A percentile compares a stretch with the other conserved stretches of the same genome.
phyloP scores from a whole-genome alignment of 2,329 filamentous ascomycete genomes.

The Fusarium hostae region DNA sequence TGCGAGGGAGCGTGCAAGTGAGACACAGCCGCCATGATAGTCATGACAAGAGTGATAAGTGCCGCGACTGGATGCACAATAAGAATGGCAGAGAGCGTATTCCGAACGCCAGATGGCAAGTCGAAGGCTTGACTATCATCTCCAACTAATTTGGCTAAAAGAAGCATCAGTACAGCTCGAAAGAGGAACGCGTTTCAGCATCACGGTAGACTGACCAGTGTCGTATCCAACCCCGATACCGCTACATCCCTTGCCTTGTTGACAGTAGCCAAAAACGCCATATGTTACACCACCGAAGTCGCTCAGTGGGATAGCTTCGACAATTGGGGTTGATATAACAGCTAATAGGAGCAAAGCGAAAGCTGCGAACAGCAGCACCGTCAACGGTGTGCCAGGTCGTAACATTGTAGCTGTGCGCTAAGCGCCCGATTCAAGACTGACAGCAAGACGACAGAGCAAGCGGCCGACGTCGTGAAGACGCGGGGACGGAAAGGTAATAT shows the following conservation, averaged over 20 bases:
- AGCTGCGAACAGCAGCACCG: constrained; percentile 84
- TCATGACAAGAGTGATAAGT: constrained; percentile 84
- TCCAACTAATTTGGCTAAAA: constrained; percentile 40
- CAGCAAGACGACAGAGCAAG: constrained; percentile 19
- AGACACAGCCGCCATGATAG: constrained; percentile 80
- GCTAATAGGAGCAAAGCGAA: constrained; percentile 88
- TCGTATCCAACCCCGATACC: constrained; percentile 85
- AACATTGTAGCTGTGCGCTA: constrained; percentile 70
- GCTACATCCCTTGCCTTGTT: constrained; percentile 69
- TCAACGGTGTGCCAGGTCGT: constrained; percentile 90
- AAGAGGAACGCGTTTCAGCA: neutral
- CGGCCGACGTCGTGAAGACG: constrained; percentile 42
- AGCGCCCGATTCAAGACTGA: constrained; percentile 20
- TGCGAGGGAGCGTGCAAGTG: constrained; percentile 91
- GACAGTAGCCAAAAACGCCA: constrained; percentile 93
- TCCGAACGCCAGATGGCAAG: constrained; percentile 62
- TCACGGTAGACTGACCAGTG: constrained; percentile 68
- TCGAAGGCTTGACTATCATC: constrained; percentile 62
- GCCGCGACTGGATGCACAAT: constrained; percentile 94
- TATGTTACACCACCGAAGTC: constrained; percentile 81
- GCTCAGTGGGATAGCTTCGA: constrained; percentile 85
- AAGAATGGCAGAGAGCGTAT: constrained; percentile 84
- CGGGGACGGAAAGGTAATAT: constrained; percentile 15
- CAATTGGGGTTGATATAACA: constrained; percentile 90
- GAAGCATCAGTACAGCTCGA: constrained; percentile 22